A percentile compares a stretch with the other conserved stretches of the same genome.
Evolutionary conservation across 345 rosid genomes (phyloP).

Genomic region (Cardamine chenopodiifolia): DNA sequence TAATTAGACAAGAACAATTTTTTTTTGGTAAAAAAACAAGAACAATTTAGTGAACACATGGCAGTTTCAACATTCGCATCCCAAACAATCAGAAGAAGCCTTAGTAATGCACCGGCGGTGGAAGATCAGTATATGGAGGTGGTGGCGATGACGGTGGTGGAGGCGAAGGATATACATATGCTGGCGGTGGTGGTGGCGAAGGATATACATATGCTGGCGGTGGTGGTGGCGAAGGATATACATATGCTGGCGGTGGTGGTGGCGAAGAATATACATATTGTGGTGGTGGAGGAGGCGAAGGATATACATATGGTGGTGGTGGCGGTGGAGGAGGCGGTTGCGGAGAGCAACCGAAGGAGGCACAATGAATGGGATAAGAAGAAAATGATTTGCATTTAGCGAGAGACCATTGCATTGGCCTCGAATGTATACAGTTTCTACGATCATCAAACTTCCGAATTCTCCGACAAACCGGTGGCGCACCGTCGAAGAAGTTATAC

Average conservation of each 20-base stretch:
- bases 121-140: conserved; percentile 11
- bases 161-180: neutral
- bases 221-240: conserved; percentile 27
- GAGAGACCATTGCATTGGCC: conserved; percentile 66
- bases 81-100: conserved; percentile 7
- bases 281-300: neutral
- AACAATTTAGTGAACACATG: neutral
- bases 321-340: conserved; percentile 45
- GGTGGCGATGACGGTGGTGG: neutral
- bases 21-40: too few relatives aligned
- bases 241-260: neutral
- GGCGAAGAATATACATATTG: conserved; percentile 3
- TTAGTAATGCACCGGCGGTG: conserved; percentile 32
- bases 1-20: neutral
- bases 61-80: conserved; percentile 16
- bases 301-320: conserved; percentile 17
- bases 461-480: conserved; percentile 61
- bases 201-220: conserved; percentile 28
- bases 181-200: conserved; percentile 24
- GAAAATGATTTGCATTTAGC: conserved; percentile 62
- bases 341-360: conserved; percentile 56
- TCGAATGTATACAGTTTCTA: conserved; percentile 61
- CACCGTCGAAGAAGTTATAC: conserved; percentile 61
- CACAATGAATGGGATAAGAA: conserved; percentile 57
- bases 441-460: conserved; percentile 58